Base-by-base conservation (phyloP, 805 yeast species). In the Ogataea ramenticola region DNA sequence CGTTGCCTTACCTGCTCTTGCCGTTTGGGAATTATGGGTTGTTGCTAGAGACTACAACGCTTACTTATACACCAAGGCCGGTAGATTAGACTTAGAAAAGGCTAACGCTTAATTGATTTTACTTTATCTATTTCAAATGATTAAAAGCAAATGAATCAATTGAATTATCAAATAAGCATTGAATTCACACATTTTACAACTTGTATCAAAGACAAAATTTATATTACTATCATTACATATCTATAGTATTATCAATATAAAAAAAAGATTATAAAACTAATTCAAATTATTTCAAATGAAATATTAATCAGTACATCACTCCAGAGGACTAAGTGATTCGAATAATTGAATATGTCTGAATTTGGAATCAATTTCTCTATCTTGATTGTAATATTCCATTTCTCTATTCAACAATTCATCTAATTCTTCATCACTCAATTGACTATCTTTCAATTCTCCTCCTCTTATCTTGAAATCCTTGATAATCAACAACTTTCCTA, bases 21-120 rank as follows among this genome's bases (percentile, higher is more conserved):
- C 86, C 53, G 82, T 86, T 62, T 88, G 91, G 86, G 80, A 79
- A 66, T 69, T 91, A 71, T 88, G 96, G 96, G 79, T 78, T 52
- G 68, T 74, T 63, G 90, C 95, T 54, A 81, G 88, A 72, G 89
- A 84, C 64, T 89, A 89, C 80, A 86, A 91, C 71, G 91, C 81
- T 65, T 90, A 73, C 80, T 77, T 91, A 66, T 91, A 91, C 79
- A 89, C 97, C 69, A 91, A 91, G 77, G 98, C 86, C 53, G 99
- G 99, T 67, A 87, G 90, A 74, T 91, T 84, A 75, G 96, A 91
- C 65, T 79, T 91, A 63, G 91, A 77, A 67, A 80, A 79, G 67
- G 80, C 71, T 43, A 61, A 65, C 48, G 69, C 63, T 53, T 63
- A 53, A 52, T 24, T 21, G 27, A 26, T 17, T 20, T 27, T 31